phyloP scores from a whole-genome alignment of 164 flowering plant genomes.

The Vitis amurensis region DNA sequence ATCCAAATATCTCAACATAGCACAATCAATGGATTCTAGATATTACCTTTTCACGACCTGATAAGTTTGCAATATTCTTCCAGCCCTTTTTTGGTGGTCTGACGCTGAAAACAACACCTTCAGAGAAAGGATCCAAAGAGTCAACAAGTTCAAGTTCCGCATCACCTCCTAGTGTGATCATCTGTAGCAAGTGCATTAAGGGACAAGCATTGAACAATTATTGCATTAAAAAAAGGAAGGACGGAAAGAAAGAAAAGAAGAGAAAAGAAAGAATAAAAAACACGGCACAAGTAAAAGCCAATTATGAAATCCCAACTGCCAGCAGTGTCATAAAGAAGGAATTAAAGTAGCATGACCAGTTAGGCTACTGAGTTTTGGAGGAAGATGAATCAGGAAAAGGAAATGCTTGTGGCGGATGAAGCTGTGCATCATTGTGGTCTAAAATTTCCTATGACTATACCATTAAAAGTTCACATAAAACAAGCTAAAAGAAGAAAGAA shows the following conservation, averaged over 20 bases:
- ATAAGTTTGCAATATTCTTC: conserved; percentile 90
- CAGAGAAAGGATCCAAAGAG: no score
- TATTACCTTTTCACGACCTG: conserved; percentile 98
- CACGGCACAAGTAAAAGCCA: not conserved
- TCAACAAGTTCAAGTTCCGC: conserved; percentile 98
- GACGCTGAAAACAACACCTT: no score
- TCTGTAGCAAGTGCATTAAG: conserved; percentile 42
- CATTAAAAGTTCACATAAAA: no score
- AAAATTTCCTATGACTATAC: no score
- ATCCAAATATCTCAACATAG: no score
- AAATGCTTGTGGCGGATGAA: no score
- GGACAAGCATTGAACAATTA: not conserved
- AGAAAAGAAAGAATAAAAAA: not conserved
- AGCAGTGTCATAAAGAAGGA: not conserved
- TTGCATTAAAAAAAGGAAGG: not conserved
- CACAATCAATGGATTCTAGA: no score
- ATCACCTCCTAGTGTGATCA: conserved; percentile 99
- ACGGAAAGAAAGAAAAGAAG: not conserved
- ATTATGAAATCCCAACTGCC: not conserved
- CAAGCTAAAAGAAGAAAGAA: no score
- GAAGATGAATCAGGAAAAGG: no score
- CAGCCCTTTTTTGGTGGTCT: no score
- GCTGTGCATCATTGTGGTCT: no score
- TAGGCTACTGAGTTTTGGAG: no score
- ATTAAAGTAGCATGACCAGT: not conserved